phyloP scores from a whole-genome alignment of 331 rosid species.

The Spiraea crenata region DNA sequence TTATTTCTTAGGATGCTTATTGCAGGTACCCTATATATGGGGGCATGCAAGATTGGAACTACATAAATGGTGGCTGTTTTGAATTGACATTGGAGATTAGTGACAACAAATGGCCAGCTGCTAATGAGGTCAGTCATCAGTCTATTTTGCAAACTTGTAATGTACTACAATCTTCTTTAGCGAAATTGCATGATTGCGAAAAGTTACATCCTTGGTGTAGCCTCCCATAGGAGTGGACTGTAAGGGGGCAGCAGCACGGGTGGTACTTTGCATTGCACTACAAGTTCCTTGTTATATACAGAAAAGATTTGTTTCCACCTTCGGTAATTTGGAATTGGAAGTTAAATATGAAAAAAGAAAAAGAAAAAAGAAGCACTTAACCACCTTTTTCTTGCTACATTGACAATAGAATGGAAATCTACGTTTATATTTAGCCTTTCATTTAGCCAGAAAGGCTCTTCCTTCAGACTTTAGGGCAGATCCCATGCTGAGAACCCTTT shows the following conservation, averaged over 20 bases:
- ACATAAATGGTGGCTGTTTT: conserved; percentile 79
- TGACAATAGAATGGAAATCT: not conserved
- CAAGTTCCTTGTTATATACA: not conserved
- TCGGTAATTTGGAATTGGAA: not conserved
- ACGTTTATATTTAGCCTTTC: not conserved
- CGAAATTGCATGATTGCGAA: not conserved
- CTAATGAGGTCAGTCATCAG: conserved; percentile 59
- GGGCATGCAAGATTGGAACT: conserved; percentile 99
- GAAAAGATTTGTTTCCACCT: not conserved
- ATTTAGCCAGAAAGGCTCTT: not conserved
- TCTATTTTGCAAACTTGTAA: not conserved
- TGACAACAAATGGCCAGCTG: conserved; percentile 87
- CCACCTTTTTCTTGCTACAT: not conserved
- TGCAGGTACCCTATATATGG: conserved; percentile 98
- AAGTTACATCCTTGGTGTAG: not conserved
- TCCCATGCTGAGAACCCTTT: not conserved
- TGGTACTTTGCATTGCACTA: not conserved
- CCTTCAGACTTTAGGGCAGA: not conserved
- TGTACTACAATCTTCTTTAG: not conserved
- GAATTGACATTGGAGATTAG: conserved; percentile 91
- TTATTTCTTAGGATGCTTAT: conserved; percentile 34
- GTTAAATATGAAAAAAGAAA: not conserved
- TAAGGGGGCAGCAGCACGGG: not conserved
- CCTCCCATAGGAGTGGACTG: not conserved
- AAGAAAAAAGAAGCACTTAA: too few relatives aligned